Conservation (phyloP, 352 stramenopile species). For the Thalassiosira sp. region DNA sequence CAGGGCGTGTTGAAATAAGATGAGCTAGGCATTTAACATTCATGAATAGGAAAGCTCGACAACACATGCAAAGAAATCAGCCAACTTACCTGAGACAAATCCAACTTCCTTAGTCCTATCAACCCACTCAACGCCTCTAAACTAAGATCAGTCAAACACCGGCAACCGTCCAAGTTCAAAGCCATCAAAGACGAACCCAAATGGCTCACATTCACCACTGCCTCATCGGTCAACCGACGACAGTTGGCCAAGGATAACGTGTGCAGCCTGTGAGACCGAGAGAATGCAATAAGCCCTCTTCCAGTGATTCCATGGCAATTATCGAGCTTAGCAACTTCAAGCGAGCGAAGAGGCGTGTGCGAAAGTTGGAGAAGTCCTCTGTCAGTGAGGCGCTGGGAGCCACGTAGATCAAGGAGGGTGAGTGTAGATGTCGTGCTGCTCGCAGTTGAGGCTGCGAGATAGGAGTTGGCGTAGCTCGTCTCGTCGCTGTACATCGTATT, state of each 20-base stretch:
- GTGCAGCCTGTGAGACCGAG: constrained; percentile 58
- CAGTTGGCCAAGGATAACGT: constrained; percentile 77
- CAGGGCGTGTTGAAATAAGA: neutral
- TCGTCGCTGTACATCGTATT: constrained; percentile 14
- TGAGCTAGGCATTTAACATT: neutral
- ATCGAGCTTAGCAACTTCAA: constrained; percentile 73
- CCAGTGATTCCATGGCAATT: constrained; percentile 76
- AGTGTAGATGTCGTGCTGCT: constrained; percentile 41
- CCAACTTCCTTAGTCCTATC: constrained; percentile 43
- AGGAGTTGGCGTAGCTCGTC: too few species aligned
- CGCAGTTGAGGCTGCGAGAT: neutral
- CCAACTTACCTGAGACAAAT: constrained; percentile 59
- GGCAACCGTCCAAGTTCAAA: constrained; percentile 73
- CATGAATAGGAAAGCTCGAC: too few species aligned
- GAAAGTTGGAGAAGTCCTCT: constrained; percentile 67
- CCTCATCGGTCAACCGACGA: constrained; percentile 74
- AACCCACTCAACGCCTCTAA: constrained; percentile 57
- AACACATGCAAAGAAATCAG: too few species aligned
- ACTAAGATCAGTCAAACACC: constrained; percentile 77
- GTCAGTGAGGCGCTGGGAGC: constrained; percentile 74
- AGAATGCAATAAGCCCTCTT: constrained; percentile 64
- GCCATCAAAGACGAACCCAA: constrained; percentile 55
- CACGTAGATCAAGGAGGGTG: constrained; percentile 71
- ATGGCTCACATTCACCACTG: constrained; percentile 77
- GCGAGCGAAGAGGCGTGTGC: constrained; percentile 41